Base-by-base conservation (phyloP, 768 basidiomycete species). In the Antrodiella citrinella region DNA sequence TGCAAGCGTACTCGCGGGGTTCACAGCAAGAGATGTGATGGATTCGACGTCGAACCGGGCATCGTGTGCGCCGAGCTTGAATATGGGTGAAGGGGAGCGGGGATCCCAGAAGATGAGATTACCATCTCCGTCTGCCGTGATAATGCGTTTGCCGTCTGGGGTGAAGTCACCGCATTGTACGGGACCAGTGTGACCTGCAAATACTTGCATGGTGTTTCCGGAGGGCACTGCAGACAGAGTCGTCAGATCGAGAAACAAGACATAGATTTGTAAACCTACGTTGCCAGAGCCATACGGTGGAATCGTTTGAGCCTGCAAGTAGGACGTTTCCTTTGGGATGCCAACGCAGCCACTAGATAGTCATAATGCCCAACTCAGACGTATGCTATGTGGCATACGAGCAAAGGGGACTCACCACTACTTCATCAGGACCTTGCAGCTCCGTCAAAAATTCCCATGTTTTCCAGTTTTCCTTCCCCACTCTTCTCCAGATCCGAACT, bases 281-380 rank as follows among this genome's bases (percentile, higher is more conserved):
- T 72, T 97, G 91, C 93, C 93, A 99, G 56, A 99, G 71, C 96
- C 96, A 99, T 21, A 92, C 81, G 0, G 89, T 95, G 4, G 85
- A 78, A 66, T 98, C 95, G 57, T 95, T 91, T 5, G 90, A 86
- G 39, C 96, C 96, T 1, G 89, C 92, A 3, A 97, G 75, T 0
- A 99, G 76, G 2, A 95, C 85, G 35, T 73, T 68, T 4, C 94
- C 96, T 64, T 84, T 94, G 0, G 96, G 96, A 72, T 99, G 96
- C 95, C 95, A 99, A 70, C 81, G 75, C 45, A 98, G 62, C 77
- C 91, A 97, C 94, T 97, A 51, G 18, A 52, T 4, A 15, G 30
- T 5, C 30, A 41, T 9, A 40, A 25, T 43, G 38, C 25, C 51
- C 4, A 44, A 15, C 3, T 18, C 4, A 26, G 22, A 20, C 15